These are phyloP conservation scores for Erodium trifolium DNA, from an alignment of 441 rosid species.

Conservation along the genomic window DNA sequence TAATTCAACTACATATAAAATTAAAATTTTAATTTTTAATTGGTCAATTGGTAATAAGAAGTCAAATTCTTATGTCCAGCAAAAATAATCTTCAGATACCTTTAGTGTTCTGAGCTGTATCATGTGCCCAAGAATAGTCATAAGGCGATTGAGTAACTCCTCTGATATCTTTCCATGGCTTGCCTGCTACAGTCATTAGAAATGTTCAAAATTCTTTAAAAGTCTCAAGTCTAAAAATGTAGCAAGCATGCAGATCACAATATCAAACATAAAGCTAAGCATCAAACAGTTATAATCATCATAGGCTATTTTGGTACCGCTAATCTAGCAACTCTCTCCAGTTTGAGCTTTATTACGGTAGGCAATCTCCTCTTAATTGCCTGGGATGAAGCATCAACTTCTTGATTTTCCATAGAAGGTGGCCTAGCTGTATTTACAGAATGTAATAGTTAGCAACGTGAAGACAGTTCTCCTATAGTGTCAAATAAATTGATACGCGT, in stretches of 20 bases:
- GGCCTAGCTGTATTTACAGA: slow-evolving; percentile 63
- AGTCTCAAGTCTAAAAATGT: no score
- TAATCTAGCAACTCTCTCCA: slow-evolving; percentile 88
- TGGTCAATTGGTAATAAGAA: background rate
- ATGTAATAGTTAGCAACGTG: background rate
- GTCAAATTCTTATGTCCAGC: slow-evolving; percentile 10
- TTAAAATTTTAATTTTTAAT: background rate
- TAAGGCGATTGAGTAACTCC: slow-evolving; percentile 78
- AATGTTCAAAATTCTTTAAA: background rate
- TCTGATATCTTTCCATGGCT: slow-evolving; percentile 78
- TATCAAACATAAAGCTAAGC: slow-evolving; percentile 5
- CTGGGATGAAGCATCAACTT: slow-evolving; percentile 65
- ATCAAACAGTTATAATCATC: background rate
- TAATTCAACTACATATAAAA: no score
- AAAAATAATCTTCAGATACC: slow-evolving; percentile 33
- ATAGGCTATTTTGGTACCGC: slow-evolving; percentile 45
- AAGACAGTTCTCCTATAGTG: background rate
- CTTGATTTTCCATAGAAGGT: slow-evolving; percentile 67
- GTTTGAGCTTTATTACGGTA: slow-evolving; percentile 75
- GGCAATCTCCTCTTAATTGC: slow-evolving; percentile 91
- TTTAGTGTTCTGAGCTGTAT: slow-evolving; percentile 91
- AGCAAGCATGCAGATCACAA: background rate
- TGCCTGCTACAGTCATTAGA: slow-evolving; percentile 52
- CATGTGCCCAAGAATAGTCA: slow-evolving; percentile 87
- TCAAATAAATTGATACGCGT: slow-evolving; percentile 3